Evolutionary conservation across 192 early-diverging fungal species (phyloP).

Genomic region (Lunasporangiospora selenospora): DNA sequence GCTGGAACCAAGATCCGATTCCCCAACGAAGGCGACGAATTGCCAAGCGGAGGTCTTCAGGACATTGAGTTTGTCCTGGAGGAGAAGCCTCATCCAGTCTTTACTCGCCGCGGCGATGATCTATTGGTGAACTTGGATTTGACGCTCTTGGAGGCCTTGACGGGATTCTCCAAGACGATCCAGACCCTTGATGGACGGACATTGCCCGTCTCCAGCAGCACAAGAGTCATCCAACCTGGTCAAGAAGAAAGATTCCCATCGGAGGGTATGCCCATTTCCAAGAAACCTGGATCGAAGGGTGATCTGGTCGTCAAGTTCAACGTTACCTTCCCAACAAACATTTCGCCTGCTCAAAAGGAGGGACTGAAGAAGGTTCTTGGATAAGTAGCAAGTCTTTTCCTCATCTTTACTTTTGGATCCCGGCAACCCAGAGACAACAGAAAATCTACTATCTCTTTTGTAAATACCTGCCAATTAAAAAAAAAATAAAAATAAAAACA

Average conservation of each 20-base stretch:
- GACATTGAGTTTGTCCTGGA: conserved; percentile 96
- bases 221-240: conserved; percentile 71
- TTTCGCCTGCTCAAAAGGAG: conserved; percentile 77
- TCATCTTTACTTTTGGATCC: too few relatives aligned
- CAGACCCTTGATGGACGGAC: conserved; percentile 78
- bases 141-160: conserved; percentile 77
- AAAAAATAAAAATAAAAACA: too few relatives aligned
- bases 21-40: conserved; percentile 87
- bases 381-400: too few relatives aligned
- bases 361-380: conserved; percentile 56
- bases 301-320: conserved; percentile 84
- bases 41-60: conserved; percentile 76
- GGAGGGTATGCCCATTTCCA: conserved; percentile 96
- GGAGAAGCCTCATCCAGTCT: conserved; percentile 89
- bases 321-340: conserved; percentile 78
- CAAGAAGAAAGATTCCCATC: conserved; percentile 74
- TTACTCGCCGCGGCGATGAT: conserved; percentile 90
- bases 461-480: too few relatives aligned
- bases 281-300: conserved; percentile 80
- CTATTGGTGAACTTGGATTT: conserved; percentile 70
- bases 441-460: too few relatives aligned
- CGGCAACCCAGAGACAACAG: too few relatives aligned
- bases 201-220: conserved; percentile 64
- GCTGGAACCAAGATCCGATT: conserved; percentile 97
- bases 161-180: conserved; percentile 79